Base-by-base conservation (phyloP, 352 stramenopile species). In the Vaucheria bursata region DNA sequence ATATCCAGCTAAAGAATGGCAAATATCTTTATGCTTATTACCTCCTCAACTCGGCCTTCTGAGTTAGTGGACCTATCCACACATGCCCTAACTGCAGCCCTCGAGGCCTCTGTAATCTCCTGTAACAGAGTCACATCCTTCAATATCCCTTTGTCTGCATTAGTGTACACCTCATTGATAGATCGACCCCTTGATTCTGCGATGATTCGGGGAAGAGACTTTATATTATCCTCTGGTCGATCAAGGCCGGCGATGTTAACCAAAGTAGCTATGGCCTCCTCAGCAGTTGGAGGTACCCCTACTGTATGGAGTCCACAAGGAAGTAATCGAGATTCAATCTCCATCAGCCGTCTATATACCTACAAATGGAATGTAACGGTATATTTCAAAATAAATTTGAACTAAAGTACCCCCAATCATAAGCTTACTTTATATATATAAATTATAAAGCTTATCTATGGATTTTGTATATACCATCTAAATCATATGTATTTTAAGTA, bases 241-340 rank as follows among this genome's bases (percentile, higher is more conserved):
- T 93, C 89, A 52, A 93, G 84, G 73, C 91, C 88, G 35, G 86
- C 89, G 84, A 94, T 94, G 83, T 92, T 93, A 1, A 94, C 89
- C 64, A 94, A 85, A 49, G 89, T 94, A 31, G 89, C 89, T 65
- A 94, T 85, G 1, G 89, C 88, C 83, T 94, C 89, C 52, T 92
- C 87, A 18, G 89, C 88, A 68, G 87, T 90, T 67, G 89, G 89
- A 40, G 89, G 89, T 33, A 92, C 88, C 75, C 89, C 89, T 53
- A 94, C 89, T 34, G 89, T 93, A 80, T 94, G 89, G 35, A 94
- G 84, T 38, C 89, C 89, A 78, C 89, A 93, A 34, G 89, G 89
- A 31, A 94, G 83, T n/a, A 94, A 85, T 78, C 89, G 88, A 69
- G 83, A 89, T 78, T 94, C 89, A 75, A 94, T 94, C 78, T 94